phyloP scores from a whole-genome alignment of 495 filamentous ascomycete species.

The Tetracladium setigerum region DNA sequence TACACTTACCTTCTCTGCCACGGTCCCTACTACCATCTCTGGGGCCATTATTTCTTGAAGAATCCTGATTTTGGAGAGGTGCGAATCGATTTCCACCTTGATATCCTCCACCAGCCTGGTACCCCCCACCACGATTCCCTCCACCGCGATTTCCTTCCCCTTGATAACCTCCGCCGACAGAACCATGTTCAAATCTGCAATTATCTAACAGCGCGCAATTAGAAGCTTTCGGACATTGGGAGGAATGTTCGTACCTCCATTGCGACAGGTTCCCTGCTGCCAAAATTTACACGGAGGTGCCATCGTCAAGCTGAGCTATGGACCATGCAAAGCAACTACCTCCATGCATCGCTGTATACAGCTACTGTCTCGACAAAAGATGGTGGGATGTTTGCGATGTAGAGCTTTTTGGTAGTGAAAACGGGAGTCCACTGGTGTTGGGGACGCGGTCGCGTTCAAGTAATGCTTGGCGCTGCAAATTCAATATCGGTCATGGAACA shows the following conservation, averaged over 20 bases:
- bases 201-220: slow-evolving; percentile 5
- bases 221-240: background rate
- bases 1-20: too few relatives aligned
- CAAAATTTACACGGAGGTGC: slow-evolving; percentile 59
- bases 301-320: slow-evolving; percentile 30
- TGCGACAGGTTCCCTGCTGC: slow-evolving; percentile 65
- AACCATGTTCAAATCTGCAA: slow-evolving; percentile 17
- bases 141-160: too few relatives aligned
- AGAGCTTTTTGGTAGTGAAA: too few relatives aligned
- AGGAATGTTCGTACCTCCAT: slow-evolving; percentile 43
- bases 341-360: too few relatives aligned
- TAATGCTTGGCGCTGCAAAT: too few relatives aligned
- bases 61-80: slow-evolving; percentile 11
- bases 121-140: too few relatives aligned
- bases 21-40: slow-evolving; percentile 5
- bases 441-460: too few relatives aligned
- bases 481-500: too few relatives aligned
- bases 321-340: background rate
- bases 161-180: too few relatives aligned
- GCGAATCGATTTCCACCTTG: slow-evolving; percentile 10
- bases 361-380: too few relatives aligned
- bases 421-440: too few relatives aligned
- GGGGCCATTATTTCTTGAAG: slow-evolving; percentile 3
- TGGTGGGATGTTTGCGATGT: too few relatives aligned
- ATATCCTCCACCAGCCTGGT: background rate